These are phyloP conservation scores for Agaricus subrufescens DNA, from an alignment of 768 basidiomycete species.

Conservation along the genomic window DNA sequence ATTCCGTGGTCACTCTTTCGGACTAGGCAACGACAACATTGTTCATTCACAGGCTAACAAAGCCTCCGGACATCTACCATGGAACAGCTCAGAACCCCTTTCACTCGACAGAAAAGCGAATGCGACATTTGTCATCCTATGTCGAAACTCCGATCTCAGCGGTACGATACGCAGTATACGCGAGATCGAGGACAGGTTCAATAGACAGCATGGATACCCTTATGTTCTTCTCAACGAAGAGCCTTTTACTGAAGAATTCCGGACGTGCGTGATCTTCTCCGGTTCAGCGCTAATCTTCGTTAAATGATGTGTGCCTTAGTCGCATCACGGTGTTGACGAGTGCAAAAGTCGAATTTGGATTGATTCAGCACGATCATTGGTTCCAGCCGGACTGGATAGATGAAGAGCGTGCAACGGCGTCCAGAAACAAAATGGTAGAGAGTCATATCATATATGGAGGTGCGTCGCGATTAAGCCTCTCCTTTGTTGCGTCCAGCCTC, in stretches of 20 bases:
- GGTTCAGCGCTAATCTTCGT: not conserved
- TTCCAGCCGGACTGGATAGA: slow-evolving; percentile 72
- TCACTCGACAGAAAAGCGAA: slow-evolving; percentile 25
- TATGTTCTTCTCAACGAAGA: slow-evolving; percentile 87
- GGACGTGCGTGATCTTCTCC: slow-evolving; percentile 36
- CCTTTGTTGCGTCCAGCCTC: not conserved
- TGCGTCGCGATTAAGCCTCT: not conserved
- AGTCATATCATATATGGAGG: slow-evolving; percentile 40
- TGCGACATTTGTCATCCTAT: slow-evolving; percentile 48
- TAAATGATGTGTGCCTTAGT: slow-evolving; percentile 11
- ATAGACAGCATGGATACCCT: slow-evolving; percentile 70
- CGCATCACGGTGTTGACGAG: slow-evolving; percentile 25
- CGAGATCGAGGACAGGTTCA: slow-evolving; percentile 81
- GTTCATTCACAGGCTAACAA: not conserved
- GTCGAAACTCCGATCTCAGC: slow-evolving; percentile 61
- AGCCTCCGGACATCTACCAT: not conserved
- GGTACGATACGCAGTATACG: slow-evolving; percentile 63
- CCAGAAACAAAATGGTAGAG: slow-evolving; percentile 57
- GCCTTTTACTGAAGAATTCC: slow-evolving; percentile 73
- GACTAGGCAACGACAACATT: not conserved
- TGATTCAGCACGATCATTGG: slow-evolving; percentile 68
- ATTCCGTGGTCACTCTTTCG: slow-evolving; percentile 19
- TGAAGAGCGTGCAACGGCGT: slow-evolving; percentile 54
- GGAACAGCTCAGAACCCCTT: slow-evolving; percentile 4
- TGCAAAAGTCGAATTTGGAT: slow-evolving; percentile 42